phyloP scores from a whole-genome alignment of 257 asterid species.

The Ehretia macrophylla region DNA sequence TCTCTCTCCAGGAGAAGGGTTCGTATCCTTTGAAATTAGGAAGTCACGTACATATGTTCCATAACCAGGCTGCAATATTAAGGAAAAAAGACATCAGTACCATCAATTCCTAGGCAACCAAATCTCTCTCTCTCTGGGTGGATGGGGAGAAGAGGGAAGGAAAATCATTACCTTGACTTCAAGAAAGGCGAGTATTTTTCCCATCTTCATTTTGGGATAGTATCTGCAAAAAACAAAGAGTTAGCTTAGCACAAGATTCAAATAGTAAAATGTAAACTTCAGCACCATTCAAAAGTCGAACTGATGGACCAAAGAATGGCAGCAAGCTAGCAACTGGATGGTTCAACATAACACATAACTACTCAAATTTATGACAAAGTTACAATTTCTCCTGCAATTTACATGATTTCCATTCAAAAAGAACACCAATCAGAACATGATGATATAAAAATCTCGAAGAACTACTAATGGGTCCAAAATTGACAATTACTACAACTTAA shows the following conservation, averaged over 20 bases:
- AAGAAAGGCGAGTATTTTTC: slow-evolving; percentile 51
- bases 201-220: slow-evolving; percentile 75
- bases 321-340: not conserved
- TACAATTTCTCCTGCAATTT: not conserved
- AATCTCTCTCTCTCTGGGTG: not conserved
- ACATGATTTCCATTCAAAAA: too few relatives aligned
- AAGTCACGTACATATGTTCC: slow-evolving; percentile 73
- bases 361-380: not conserved
- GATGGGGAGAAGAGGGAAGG: not conserved
- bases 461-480: too few relatives aligned
- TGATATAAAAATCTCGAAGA: too few relatives aligned
- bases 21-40: slow-evolving; percentile 50
- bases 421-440: too few relatives aligned
- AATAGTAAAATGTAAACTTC: not conserved
- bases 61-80: slow-evolving; percentile 76
- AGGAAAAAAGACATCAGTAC: slow-evolving; percentile 13
- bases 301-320: not conserved
- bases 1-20: slow-evolving; percentile 45
- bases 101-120: slow-evolving; percentile 6
- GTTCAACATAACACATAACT: too few relatives aligned
- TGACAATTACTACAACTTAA: not conserved
- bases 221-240: slow-evolving; percentile 42
- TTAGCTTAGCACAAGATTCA: not conserved
- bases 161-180: slow-evolving; percentile 61
- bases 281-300: not conserved